Base-by-base conservation (phyloP, 2,329 filamentous ascomycete species). In the Dactylellina parvicollis region DNA sequence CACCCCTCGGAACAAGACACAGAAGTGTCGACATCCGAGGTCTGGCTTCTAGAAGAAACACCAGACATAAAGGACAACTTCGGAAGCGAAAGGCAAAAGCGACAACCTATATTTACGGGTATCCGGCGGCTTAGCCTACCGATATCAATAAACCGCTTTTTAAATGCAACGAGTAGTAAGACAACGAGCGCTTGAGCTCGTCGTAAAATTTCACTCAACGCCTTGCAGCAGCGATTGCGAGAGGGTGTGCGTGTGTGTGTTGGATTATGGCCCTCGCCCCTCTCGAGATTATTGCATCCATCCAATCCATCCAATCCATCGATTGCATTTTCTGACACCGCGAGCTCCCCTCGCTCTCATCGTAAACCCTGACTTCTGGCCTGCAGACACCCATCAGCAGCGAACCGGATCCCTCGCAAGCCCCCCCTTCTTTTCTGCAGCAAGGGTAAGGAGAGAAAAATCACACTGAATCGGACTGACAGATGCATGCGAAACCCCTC, bases 161-260 rank as follows among this genome's bases (percentile, higher is more conserved):
- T n/a, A n/a, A n/a, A n/a, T n/a, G 20, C n/a, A 18, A 5, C 3
- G 10, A 18, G 26, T 12, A 28, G 47, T 62, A 54, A 62, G 57
- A 62, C 59, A 65, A 38, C 3, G 36, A 64, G 47, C 26, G 36
- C 59, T 30, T 64, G 59, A 55, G 36, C 59, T 55, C 47, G n/a
- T 30, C 38, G 16, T 47, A 49, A 40, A 55, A 65, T 49, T 56
- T 55, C n/a, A n/a, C n/a, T 65, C 61, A 65, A 65, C 61, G 49
- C 61, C 46, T 54, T n/a, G n/a, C n/a, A n/a, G n/a, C n/a, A n/a
- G 59, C 50, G 24, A 20, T 24, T 40, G 2, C 14, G 20, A 20
- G 24, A 49, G 57, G 16, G 47, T n/a, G 30, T 30, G 40, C 28
- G 8, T 16, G 38, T 24, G 30, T 55, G 16, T 65, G 49, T 56